These are phyloP conservation scores for Penicillium sp. DNA, from an alignment of 2,329 filamentous ascomycete genomes.

Conservation along the genomic window DNA sequence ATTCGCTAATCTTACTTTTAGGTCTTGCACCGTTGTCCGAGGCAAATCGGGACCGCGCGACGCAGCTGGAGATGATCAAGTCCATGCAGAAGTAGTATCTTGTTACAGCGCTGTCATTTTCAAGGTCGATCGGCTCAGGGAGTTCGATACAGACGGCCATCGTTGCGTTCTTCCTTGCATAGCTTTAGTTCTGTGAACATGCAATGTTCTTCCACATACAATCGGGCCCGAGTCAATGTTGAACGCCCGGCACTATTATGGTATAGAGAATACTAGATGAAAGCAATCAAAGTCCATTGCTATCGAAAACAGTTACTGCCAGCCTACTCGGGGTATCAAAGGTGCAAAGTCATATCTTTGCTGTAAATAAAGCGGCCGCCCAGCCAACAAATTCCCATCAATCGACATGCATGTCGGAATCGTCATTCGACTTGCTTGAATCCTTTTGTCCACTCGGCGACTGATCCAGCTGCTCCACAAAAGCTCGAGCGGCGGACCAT, in stretches of 20 bases:
- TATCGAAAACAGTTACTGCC: not conserved
- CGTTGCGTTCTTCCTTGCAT: conserved; percentile 15
- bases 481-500: conserved; percentile 58
- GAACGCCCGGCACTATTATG: not conserved
- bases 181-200: conserved; percentile 17
- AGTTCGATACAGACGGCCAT: conserved; percentile 9
- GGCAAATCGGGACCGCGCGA: conserved; percentile 73
- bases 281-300: not conserved
- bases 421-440: conserved; percentile 14
- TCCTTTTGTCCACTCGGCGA: conserved; percentile 4
- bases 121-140: conserved; percentile 7
- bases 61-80: conserved; percentile 82
- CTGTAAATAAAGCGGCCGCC: not conserved
- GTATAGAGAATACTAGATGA: not conserved
- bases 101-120: conserved; percentile 1
- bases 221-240: not conserved
- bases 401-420: conserved; percentile 40
- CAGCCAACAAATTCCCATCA: conserved; percentile 16
- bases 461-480: conserved; percentile 46
- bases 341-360: not conserved
- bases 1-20: conserved; percentile 19
- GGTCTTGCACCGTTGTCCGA: conserved; percentile 75
- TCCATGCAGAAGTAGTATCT: conserved; percentile 45
- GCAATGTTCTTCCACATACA: conserved; percentile 1
- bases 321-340: conserved; percentile 5